These are phyloP conservation scores for Brassica juncea DNA, from an alignment of 345 rosid genomes.

Conservation along the genomic window DNA sequence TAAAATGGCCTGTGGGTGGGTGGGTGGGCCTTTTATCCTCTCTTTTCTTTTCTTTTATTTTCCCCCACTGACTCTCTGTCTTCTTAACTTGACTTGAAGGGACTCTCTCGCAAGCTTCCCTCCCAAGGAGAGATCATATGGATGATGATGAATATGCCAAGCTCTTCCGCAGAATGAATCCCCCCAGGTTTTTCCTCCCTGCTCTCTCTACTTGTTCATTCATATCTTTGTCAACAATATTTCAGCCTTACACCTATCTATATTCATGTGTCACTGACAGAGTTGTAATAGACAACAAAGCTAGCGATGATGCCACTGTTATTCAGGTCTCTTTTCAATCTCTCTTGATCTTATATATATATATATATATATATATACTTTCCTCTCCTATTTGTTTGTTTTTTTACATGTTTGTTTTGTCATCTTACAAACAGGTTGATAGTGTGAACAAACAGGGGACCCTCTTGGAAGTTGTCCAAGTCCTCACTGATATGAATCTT, in stretches of 20 bases:
- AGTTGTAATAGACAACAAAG: conserved; percentile 75
- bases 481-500: conserved; percentile 82
- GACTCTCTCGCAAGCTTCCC: neutral
- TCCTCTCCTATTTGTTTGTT: neutral
- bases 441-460: conserved; percentile 83
- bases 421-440: conserved; percentile 56
- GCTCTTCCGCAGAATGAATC: conserved; percentile 88
- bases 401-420: neutral
- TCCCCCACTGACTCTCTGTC: neutral
- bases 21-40: conserved; percentile 9
- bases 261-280: conserved; percentile 43
- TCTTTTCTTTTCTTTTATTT: conserved; percentile 4
- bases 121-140: conserved; percentile 8
- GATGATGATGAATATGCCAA: conserved; percentile 85
- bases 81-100: neutral
- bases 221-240: neutral
- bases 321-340: conserved; percentile 51
- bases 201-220: neutral
- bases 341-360: neutral
- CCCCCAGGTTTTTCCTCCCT: conserved; percentile 53
- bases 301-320: conserved; percentile 72
- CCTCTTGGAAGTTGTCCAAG: conserved; percentile 87
- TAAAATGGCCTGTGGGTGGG: neutral
- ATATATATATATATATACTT: neutral
- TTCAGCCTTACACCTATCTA: neutral